A percentile compares a stretch with the other conserved stretches of the same genome.
Conservation (phyloP, 164 flowering plant genomes). For the Tetracentron sinense region DNA sequence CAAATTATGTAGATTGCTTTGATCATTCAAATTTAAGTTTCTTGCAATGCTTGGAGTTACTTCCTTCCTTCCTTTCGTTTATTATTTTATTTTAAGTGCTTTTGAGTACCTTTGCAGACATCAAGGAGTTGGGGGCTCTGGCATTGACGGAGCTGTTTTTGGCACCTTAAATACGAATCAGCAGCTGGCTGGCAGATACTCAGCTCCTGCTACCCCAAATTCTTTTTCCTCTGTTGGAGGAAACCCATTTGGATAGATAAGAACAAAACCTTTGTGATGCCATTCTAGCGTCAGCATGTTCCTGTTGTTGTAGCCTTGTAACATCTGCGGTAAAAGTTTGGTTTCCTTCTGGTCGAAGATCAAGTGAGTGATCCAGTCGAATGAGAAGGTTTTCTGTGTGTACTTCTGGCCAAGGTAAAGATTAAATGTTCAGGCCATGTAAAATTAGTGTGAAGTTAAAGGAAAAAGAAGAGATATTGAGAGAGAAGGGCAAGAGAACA, state of each 20-base stretch:
- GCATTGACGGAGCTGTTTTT: conserved; percentile 21
- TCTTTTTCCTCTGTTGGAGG: conserved; percentile 48
- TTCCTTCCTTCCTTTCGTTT: too few relatives aligned
- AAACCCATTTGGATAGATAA: conserved; percentile 63
- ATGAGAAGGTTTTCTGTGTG: neutral
- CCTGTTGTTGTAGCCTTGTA: neutral
- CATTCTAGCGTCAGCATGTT: conserved; percentile 14
- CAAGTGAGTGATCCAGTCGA: neutral
- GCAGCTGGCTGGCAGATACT: conserved; percentile 19
- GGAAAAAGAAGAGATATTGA: neutral
- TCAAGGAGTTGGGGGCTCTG: conserved; percentile 29
- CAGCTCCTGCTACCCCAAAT: conserved; percentile 33
- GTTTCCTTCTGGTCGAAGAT: conserved; percentile 16
- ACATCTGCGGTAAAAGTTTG: conserved; percentile 13
- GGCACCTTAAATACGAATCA: conserved; percentile 23
- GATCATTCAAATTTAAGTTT: neutral
- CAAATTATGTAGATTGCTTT: neutral
- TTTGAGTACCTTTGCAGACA: conserved; percentile 21
- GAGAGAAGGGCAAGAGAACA: neutral
- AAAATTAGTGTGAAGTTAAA: too few relatives aligned
- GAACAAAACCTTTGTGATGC: neutral
- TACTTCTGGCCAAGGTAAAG: neutral
- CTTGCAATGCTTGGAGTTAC: neutral
- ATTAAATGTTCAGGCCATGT: neutral
- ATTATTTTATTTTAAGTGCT: neutral